Base-by-base conservation (phyloP, 345 rosid species). In the Carallia brachiata region DNA sequence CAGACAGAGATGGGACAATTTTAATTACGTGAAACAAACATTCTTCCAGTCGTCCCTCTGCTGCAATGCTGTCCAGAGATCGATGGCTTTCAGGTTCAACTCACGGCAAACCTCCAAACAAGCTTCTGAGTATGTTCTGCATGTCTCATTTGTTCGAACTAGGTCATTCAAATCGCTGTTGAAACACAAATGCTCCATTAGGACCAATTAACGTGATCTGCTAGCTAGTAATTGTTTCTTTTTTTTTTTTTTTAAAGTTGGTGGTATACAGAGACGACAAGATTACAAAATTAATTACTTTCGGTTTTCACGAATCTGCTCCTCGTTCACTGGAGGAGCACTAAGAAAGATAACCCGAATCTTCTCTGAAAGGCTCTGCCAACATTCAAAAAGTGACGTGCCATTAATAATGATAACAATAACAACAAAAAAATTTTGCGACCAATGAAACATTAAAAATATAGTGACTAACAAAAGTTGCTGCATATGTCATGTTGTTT, bases 301-400 rank as follows among this genome's bases (percentile, higher is more conserved):
- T 5, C 13, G 19, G n/a, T 0, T 32, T 56, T 17, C 37, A 5
- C 19, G 19, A 23, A 75, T 52, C 2, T 59, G 75, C 12, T 66
- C 68, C 32, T 71, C 80, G 27, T 72, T 68, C 0, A 72, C 65
- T 13, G 80, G 65, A 9, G 80, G 73, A 44, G 66, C 50, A 18
- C 19, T 63, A 6, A 77, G 76, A 36, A 77, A 77, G 61, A 71
- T 77, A 4, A 77, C 16, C 0, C 76, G 68, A n/a, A 59, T 67
- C n/a, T 55, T 67, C 16, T 66, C 73, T 5, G 80, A 77, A 15
- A 77, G 73, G 73, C 72, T 58, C 80, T 77, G 73, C 37, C 19
- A 61, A 54, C 28, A 23, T 28, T 12, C 13, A 36, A 18, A 36
- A 31, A 2, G 13, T 23, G 5, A 55, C 13, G 2, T 8, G 13